Conservation (phyloP, 1,284 basidiomycete genomes). For the Fereydounia khargensis region DNA sequence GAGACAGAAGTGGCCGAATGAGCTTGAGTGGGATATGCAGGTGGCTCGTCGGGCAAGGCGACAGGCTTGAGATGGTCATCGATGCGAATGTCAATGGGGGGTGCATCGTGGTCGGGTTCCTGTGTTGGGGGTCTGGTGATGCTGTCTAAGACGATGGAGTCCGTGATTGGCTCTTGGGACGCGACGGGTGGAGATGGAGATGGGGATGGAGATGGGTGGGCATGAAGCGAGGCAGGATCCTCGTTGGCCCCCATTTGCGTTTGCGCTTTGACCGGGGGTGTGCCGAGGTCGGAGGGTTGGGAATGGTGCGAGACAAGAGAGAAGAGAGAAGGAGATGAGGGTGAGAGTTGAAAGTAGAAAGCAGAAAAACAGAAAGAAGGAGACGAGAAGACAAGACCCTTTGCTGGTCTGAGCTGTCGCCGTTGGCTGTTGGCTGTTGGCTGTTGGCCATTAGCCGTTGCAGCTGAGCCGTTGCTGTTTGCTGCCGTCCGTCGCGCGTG, state of each 20-base stretch:
- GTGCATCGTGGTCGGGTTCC: background rate
- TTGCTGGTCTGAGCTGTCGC: too few species aligned
- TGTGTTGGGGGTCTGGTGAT: background rate
- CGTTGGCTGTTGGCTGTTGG: too few species aligned
- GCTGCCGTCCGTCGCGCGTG: too few species aligned
- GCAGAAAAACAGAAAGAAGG: background rate
- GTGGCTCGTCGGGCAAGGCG: background rate
- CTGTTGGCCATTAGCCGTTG: too few species aligned
- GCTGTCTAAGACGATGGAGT: background rate
- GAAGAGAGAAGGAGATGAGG: background rate
- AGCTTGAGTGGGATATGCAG: background rate
- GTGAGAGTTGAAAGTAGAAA: background rate
- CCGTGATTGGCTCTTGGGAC: too few species aligned
- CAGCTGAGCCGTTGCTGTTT: too few species aligned
- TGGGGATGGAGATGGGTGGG: too few species aligned
- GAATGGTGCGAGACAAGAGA: background rate
- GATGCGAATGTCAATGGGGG: conserved; percentile 27
- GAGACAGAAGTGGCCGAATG: background rate
- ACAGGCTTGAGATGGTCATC: conserved; percentile 6
- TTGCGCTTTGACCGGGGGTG: too few species aligned
- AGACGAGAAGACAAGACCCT: background rate
- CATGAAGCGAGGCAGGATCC: too few species aligned
- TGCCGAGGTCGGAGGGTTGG: too few species aligned
- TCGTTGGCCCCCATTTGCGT: too few species aligned
- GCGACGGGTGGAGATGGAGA: too few species aligned